Percentiles rank a stretch among this genome's conserved stretches.
Conservation (phyloP, 306 rosid species). For the Lathyrus sativus region DNA sequence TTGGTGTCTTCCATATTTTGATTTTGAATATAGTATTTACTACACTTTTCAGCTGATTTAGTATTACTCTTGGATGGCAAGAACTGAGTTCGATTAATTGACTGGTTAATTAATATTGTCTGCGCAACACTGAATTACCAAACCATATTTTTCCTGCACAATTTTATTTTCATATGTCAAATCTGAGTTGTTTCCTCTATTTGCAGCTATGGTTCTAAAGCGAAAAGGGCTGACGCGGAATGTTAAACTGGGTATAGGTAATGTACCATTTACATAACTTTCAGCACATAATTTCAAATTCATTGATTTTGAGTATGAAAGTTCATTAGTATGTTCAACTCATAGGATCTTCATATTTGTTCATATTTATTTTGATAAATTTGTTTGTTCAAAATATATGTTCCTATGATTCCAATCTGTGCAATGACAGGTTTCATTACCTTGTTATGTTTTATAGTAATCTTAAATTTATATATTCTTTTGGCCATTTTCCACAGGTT, state of each 20-base stretch:
- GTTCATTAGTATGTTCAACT: background rate
- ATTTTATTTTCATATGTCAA: conserved; percentile 7
- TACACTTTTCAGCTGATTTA: conserved; percentile 3
- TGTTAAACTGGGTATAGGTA: conserved; percentile 35
- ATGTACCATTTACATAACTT: conserved; percentile 28
- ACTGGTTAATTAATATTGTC: conserved; percentile 5
- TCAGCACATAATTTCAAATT: background rate
- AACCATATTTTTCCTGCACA: conserved; percentile 10
- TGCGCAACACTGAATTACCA: conserved; percentile 14
- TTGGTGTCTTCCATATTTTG: background rate
- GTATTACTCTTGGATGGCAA: background rate
- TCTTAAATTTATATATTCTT: conserved; percentile 16
- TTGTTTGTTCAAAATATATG: background rate
- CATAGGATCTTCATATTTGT: conserved; percentile 3
- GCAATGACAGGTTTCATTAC: background rate
- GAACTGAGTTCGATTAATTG: conserved; percentile 6
- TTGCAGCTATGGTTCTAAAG: background rate
- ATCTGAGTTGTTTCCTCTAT: conserved; percentile 24
- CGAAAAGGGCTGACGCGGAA: background rate
- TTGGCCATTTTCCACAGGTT: conserved; percentile 34
- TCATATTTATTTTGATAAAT: background rate
- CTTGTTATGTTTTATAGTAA: conserved; percentile 8
- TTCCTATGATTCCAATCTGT: background rate
- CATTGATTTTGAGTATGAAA: background rate
- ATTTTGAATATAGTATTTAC: background rate